Conservation (phyloP, 305 asterid genomes). For the Fraxinus dipetala region DNA sequence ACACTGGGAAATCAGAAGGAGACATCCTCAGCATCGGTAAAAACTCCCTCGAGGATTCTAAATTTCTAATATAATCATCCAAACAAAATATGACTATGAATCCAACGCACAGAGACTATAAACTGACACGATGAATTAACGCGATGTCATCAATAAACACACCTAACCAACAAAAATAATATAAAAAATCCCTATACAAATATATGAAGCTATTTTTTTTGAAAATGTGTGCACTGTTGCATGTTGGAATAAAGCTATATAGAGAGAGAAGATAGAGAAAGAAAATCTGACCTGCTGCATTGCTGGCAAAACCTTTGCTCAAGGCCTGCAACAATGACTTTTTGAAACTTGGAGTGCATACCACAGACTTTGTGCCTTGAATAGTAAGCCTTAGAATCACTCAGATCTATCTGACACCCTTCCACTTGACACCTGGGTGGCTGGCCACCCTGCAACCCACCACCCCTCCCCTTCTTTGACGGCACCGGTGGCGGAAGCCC, state of each 20-base stretch:
- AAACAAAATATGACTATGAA: not conserved
- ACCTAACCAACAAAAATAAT: not conserved
- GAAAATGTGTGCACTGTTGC: not conserved
- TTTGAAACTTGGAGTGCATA: slow-evolving; percentile 49
- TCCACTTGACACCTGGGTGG: slow-evolving; percentile 60
- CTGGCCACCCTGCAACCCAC: slow-evolving; percentile 38
- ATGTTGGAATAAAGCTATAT: not conserved
- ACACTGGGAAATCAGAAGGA: slow-evolving; percentile 1
- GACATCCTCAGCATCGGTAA: slow-evolving; percentile 6
- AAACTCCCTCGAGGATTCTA: slow-evolving; percentile 3
- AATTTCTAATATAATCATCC: not conserved
- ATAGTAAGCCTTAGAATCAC: slow-evolving; percentile 52
- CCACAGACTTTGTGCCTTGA: slow-evolving; percentile 61
- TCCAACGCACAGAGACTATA: not conserved
- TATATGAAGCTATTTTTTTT: not conserved
- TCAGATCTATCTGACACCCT: slow-evolving; percentile 60
- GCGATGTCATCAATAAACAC: not conserved
- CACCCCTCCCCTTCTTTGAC: slow-evolving; percentile 46
- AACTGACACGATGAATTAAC: not conserved
- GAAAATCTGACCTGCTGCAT: slow-evolving; percentile 50
- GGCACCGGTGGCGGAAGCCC: slow-evolving; percentile 31
- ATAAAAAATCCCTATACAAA: not conserved
- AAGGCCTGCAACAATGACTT: slow-evolving; percentile 50
- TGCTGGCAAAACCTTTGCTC: slow-evolving; percentile 66
- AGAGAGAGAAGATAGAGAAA: not conserved